A percentile compares a stretch with the other conserved stretches of the same genome.
phyloP scores from a whole-genome alignment of 2,329 filamentous ascomycete species.

The Aureobasidium vineae region DNA sequence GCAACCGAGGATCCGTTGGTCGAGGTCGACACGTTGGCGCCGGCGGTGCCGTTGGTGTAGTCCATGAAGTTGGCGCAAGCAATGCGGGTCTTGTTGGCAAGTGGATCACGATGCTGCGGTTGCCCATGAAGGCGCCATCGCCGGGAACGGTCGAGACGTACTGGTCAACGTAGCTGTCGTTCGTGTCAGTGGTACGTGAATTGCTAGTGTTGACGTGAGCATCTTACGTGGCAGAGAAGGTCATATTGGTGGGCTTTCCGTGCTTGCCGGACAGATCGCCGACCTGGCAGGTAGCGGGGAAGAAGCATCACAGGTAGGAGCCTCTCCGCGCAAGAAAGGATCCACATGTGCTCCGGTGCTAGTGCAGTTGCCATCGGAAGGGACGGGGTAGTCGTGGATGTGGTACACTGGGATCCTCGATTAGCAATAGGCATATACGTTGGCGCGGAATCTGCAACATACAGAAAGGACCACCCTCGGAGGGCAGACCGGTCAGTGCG shows the following conservation, averaged over 20 bases:
- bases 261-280: conserved; percentile 76
- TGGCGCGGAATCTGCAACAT: background rate
- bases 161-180: conserved; percentile 48
- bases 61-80: conserved; percentile 47
- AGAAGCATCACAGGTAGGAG: conserved; percentile 57
- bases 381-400: conserved; percentile 64
- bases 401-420: conserved; percentile 56
- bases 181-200: background rate
- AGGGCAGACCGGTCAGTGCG: conserved; percentile 44
- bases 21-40: conserved; percentile 27
- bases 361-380: conserved; percentile 68
- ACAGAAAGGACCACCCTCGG: conserved; percentile 47
- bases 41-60: conserved; percentile 30
- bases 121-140: conserved; percentile 52
- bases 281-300: conserved; percentile 67
- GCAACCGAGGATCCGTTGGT: conserved; percentile 29
- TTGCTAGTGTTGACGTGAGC: background rate
- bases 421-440: background rate
- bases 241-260: conserved; percentile 53
- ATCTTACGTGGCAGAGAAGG: conserved; percentile 33
- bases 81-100: conserved; percentile 53
- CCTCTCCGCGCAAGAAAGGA: conserved; percentile 64
- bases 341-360: conserved; percentile 67
- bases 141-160: conserved; percentile 49
- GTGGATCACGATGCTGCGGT: conserved; percentile 56